These are phyloP conservation scores for Diaporthe longicolla DNA, from an alignment of 2,329 filamentous ascomycete genomes.

Conservation along the genomic window DNA sequence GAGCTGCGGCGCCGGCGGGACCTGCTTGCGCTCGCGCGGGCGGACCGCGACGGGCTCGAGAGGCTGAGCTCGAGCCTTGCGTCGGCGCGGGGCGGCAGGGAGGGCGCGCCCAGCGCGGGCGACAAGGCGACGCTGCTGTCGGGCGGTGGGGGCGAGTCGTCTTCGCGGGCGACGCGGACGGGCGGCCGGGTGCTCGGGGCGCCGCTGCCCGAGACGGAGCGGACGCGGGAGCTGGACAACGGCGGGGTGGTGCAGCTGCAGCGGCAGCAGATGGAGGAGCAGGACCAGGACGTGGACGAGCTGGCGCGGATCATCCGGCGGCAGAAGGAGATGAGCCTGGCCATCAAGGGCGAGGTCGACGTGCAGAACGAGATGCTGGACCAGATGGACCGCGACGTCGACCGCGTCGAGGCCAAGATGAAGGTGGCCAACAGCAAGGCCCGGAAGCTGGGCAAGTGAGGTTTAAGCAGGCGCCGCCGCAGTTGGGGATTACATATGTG, in stretches of 20 bases:
- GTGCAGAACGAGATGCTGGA: constrained; percentile 80
- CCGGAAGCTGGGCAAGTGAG: constrained; percentile 66
- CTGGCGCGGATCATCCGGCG: constrained; percentile 78
- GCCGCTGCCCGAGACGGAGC: constrained; percentile 80
- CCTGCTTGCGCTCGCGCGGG: constrained; percentile 76
- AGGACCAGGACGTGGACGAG: constrained; percentile 80
- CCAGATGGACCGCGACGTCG: constrained; percentile 75
- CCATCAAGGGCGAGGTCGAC: constrained; percentile 81
- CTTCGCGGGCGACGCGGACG: constrained; percentile 46
- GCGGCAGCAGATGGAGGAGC: constrained; percentile 79
- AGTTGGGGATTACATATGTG: too few species aligned
- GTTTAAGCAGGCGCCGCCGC: too few species aligned
- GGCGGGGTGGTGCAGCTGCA: constrained; percentile 81
- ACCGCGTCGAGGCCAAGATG: constrained; percentile 77
- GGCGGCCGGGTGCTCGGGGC: constrained; percentile 79
- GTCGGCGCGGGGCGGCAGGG: constrained; percentile 53
- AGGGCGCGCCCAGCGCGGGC: constrained; percentile 63
- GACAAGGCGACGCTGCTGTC: constrained; percentile 67
- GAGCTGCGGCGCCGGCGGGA: constrained; percentile 81
- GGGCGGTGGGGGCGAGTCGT: constrained; percentile 47
- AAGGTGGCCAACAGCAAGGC: constrained; percentile 81
- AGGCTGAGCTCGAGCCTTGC: constrained; percentile 74
- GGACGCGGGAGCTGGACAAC: constrained; percentile 84
- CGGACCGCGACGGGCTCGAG: constrained; percentile 83
- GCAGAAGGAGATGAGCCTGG: constrained; percentile 83